phyloP scores from a whole-genome alignment of 768 basidiomycete genomes.

The Lactarius psammicola region DNA sequence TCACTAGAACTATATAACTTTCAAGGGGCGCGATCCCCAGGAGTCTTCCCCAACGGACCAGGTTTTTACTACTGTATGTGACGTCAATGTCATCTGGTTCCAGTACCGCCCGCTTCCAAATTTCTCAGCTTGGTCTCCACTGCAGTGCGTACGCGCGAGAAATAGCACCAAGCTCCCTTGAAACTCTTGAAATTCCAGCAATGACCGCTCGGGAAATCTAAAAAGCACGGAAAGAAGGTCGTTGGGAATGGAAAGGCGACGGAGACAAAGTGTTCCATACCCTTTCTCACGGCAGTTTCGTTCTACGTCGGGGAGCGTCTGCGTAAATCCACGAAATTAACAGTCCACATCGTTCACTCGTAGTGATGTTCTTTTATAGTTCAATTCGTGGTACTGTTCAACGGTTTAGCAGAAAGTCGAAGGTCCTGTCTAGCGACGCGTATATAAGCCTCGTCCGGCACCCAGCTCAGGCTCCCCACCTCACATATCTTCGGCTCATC shows the following conservation, averaged over 20 bases:
- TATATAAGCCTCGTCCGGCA: background rate
- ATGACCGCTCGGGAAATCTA: background rate
- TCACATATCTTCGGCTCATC: background rate
- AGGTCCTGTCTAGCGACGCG: no score
- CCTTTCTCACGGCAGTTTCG: background rate
- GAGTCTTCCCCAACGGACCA: no score
- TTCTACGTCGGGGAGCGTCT: no score
- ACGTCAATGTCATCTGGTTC: background rate
- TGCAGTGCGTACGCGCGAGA: no score
- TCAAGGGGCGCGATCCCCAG: no score
- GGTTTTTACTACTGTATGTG: no score
- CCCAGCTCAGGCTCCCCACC: background rate
- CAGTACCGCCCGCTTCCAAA: background rate
- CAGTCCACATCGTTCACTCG: no score
- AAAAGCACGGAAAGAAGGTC: background rate
- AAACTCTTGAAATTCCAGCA: background rate
- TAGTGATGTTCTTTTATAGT: no score
- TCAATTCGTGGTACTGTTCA: no score
- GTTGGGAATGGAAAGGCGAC: background rate
- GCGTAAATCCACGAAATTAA: no score
- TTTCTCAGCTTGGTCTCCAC: background rate
- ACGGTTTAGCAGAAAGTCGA: no score
- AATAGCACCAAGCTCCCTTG: background rate
- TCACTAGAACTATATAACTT: no score
- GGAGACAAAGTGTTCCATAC: background rate